phyloP scores from a whole-genome alignment of 805 yeast genomes.

The Hanseniaspora valbyensis region DNA sequence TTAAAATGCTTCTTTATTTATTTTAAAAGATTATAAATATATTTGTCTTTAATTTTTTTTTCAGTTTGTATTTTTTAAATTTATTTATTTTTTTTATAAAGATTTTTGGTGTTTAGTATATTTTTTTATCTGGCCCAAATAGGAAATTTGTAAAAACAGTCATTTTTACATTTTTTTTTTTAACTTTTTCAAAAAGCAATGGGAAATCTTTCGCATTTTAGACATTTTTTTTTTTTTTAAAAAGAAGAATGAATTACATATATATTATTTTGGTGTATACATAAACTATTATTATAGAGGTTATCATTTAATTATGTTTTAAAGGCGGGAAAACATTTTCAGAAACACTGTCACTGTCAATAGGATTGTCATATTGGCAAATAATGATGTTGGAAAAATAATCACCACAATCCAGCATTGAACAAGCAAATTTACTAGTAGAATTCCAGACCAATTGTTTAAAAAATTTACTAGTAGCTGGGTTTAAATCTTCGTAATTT shows the following conservation, averaged over 20 bases:
- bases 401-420: conserved; percentile 43
- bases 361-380: conserved; percentile 44
- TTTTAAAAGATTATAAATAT: no score
- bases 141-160: background rate
- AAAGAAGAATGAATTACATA: no score
- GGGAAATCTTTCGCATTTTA: no score
- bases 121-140: background rate
- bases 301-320: no score
- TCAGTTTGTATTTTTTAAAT: no score
- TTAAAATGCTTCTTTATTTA: conserved; percentile 16
- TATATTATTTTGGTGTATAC: no score
- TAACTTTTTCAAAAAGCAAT: no score
- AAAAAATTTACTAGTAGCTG: conserved; percentile 67
- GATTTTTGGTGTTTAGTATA: no score
- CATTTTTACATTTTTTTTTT: no score
- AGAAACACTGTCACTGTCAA: background rate
- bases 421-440: conserved; percentile 60
- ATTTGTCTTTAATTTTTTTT: background rate
- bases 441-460: conserved; percentile 69
- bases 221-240: no score
- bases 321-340: conserved; percentile 4
- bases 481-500: conserved; percentile 36
- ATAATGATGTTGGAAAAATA: conserved; percentile 47
- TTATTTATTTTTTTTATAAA: no score
- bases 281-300: no score